These are phyloP conservation scores for Pleurotus eryngii DNA, from an alignment of 768 basidiomycete genomes.

Conservation along the genomic window DNA sequence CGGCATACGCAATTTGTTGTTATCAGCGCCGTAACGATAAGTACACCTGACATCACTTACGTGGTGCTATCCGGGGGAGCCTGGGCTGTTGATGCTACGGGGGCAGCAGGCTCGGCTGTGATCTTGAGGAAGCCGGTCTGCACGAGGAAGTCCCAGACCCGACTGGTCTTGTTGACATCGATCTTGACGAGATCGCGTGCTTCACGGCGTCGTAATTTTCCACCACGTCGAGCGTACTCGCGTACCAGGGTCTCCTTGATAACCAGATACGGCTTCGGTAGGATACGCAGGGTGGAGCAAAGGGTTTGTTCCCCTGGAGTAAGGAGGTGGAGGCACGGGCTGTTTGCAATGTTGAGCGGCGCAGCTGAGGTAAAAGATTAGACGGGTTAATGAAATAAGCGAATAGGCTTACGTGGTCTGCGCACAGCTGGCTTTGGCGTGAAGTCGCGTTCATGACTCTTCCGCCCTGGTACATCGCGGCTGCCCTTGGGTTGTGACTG, in stretches of 20 bases:
- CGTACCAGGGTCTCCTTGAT: conserved; percentile 95
- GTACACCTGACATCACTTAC: conserved; percentile 22
- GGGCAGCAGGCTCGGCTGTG: conserved; percentile 42
- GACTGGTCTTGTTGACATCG: conserved; percentile 88
- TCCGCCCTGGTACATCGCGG: conserved; percentile 36
- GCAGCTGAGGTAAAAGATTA: conserved; percentile 28
- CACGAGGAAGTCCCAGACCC: conserved; percentile 91
- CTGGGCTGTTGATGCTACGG: conserved; percentile 27
- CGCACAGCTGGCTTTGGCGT: conserved; percentile 54
- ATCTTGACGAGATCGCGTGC: conserved; percentile 90
- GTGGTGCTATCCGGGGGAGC: conserved; percentile 20
- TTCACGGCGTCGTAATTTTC: conserved; percentile 83
- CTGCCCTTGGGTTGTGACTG: conserved; percentile 65
- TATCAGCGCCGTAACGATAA: not conserved
- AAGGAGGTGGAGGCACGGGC: conserved; percentile 86
- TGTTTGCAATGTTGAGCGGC: conserved; percentile 88
- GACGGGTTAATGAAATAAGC: not conserved
- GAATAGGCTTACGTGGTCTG: conserved; percentile 37
- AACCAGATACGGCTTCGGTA: conserved; percentile 92
- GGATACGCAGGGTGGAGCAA: conserved; percentile 85
- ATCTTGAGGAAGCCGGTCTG: conserved; percentile 81
- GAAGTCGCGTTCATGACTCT: conserved; percentile 57
- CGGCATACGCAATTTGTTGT: conserved; percentile 10
- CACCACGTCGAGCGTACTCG: conserved; percentile 87
- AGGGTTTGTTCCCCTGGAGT: conserved; percentile 84